These are phyloP conservation scores for Larix kaempferi DNA, from an alignment of 75 land plant genomes.

Conservation along the genomic window DNA sequence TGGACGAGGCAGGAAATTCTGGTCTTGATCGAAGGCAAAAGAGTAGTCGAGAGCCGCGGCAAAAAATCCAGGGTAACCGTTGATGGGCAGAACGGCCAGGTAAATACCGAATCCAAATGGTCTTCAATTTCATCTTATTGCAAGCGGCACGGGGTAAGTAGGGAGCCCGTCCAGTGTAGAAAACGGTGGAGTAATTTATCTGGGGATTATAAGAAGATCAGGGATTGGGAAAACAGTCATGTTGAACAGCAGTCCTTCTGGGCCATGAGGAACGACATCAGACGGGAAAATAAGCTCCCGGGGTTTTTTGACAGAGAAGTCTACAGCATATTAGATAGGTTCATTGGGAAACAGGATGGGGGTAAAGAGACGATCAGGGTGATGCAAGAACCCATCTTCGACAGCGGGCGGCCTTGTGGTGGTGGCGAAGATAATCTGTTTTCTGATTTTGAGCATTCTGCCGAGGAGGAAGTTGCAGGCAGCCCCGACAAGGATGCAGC, in stretches of 20 bases:
- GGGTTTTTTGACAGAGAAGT: conserved; percentile 84
- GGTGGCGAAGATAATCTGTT: conserved; percentile 56
- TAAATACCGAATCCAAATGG: conserved; percentile 78
- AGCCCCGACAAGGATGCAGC: conserved; percentile 6
- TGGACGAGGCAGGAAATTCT: conserved; percentile 89
- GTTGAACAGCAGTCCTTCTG: conserved; percentile 62
- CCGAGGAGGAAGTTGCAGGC: conserved; percentile 14
- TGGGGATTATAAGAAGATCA: conserved; percentile 79
- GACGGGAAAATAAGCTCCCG: conserved; percentile 75
- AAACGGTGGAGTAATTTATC: conserved; percentile 91
- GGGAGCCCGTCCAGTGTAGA: conserved; percentile 91
- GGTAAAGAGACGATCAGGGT: not conserved
- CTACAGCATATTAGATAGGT: conserved; percentile 61
- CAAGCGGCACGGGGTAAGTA: conserved; percentile 59
- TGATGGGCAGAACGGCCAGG: conserved; percentile 35
- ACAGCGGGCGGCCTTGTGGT: conserved; percentile 33
- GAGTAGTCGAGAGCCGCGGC: conserved; percentile 51
- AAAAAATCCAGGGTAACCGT: conserved; percentile 15
- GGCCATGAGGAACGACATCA: conserved; percentile 71
- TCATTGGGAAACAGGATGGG: conserved; percentile 6
- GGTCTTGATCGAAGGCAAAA: conserved; percentile 59
- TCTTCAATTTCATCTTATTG: conserved; percentile 71
- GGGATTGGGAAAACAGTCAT: conserved; percentile 64
- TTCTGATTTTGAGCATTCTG: conserved; percentile 40
- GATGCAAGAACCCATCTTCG: conserved; percentile 28